Evolutionary conservation across 371 early-diverging fungal genomes (phyloP).

Genomic region (Rhizopus sp.): DNA sequence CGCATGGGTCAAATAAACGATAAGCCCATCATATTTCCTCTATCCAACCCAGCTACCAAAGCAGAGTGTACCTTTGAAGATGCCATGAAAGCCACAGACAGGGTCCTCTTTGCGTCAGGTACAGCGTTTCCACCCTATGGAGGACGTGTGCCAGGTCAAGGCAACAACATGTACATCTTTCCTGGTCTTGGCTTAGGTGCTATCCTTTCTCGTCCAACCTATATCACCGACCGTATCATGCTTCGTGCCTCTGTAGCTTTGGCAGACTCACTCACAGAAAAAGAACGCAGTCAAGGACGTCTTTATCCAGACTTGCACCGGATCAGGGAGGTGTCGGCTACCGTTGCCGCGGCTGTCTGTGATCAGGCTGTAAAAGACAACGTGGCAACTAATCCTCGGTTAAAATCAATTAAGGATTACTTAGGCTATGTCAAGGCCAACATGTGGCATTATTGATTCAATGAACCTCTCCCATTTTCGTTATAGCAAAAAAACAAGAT

Average conservation of each 20-base stretch:
- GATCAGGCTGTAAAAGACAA: conserved; percentile 62
- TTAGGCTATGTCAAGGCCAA: too few species aligned
- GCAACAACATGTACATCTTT: conserved; percentile 68
- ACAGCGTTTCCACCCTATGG: conserved; percentile 59
- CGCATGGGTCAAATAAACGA: conserved; percentile 63
- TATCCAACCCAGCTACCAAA: conserved; percentile 65
- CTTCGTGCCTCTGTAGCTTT: conserved; percentile 60
- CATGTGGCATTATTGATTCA: too few species aligned
- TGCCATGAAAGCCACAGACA: conserved; percentile 62
- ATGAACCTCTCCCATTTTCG: too few species aligned
- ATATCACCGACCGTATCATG: conserved; percentile 61
- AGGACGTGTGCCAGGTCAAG: conserved; percentile 54
- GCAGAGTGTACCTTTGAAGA: conserved; percentile 69
- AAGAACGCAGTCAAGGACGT: conserved; percentile 59
- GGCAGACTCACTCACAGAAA: conserved; percentile 58
- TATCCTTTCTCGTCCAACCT: conserved; percentile 53
- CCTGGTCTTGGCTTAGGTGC: conserved; percentile 62
- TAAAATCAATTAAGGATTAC: too few species aligned
- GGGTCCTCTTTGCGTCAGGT: conserved; percentile 67
- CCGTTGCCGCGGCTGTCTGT: conserved; percentile 60
- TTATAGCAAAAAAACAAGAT: too few species aligned
- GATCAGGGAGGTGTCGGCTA: conserved; percentile 52
- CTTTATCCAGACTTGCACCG: conserved; percentile 59
- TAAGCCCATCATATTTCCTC: conserved; percentile 64
- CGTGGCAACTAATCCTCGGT: conserved; percentile 31